Evolutionary conservation across 2,329 filamentous ascomycete species (phyloP), one percentile per base, ranked within the genome.

Genomic region (Verticillium dahliae): DNA sequence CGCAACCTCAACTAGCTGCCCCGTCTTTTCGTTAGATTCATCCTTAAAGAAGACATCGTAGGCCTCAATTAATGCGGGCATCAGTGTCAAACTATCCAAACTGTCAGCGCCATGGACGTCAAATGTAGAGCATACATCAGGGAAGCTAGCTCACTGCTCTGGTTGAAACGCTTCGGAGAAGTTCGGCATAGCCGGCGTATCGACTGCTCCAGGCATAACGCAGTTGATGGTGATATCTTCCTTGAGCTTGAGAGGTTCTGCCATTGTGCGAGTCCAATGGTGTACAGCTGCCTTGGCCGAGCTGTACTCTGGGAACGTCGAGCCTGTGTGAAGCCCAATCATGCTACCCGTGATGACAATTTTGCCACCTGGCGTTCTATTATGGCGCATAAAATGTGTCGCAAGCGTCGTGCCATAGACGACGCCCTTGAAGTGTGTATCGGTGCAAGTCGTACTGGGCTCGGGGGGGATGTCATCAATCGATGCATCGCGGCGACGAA

Each of bases 361-460:
- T 61, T 73, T 75, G 1, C 79, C 79, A 1, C 77, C 78, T 0
- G 74, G 74, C 0, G 68, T 69, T 2, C 69, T 65, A 61, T 82
- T 83, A 61, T 81, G 75, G 9, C 80, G 73, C 81, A 83, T 83
- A 67, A 81, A 83, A 65, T 83, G 80, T 13, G 76, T 78, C 1
- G 81, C 78, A 10, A 83, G 72, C 60, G 76, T 74, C 1, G 75
- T 78, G 3, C 80, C 79, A 60, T 82, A 82, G 0, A 83, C 67
- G 1, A 84, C 76, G 5, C 78, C 78, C 67, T 82, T 83, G 69
- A 78, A 80, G 67, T 81, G 75, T 27, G 81, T 70, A 64, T 84
- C 80, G 1, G 79, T 81, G 61, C 75, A 76, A 1, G 67, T 60
- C 2, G 79, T 65, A 64, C 82, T 74, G 2, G 80, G 81, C 62